These are phyloP conservation scores for Exophiala sideris DNA, from an alignment of 2,329 filamentous ascomycete species.

Conservation along the genomic window DNA sequence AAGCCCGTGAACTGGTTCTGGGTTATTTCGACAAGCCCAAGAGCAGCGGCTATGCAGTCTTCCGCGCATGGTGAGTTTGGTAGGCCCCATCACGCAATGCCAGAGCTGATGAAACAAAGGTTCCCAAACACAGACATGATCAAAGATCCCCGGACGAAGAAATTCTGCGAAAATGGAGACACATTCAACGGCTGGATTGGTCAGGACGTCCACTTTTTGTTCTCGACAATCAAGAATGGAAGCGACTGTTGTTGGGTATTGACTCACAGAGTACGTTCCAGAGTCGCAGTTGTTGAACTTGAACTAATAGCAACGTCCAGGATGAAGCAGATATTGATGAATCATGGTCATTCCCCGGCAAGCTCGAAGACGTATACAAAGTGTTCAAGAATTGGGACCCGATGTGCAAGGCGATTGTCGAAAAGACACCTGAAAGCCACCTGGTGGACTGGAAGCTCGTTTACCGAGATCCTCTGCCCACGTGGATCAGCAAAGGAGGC, in stretches of 20 bases:
- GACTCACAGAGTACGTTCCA: conserved; percentile 20
- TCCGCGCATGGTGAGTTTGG: conserved; percentile 29
- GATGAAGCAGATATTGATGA: conserved; percentile 53
- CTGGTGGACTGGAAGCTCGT: conserved; percentile 25
- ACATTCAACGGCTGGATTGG: conserved; percentile 33
- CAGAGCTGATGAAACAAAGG: conserved; percentile 4
- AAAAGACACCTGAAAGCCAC: conserved; percentile 25
- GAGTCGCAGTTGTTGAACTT: neutral
- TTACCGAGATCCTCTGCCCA: conserved; percentile 24
- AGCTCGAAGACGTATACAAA: conserved; percentile 49
- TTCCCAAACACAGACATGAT: conserved; percentile 33
- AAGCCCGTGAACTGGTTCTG: conserved; percentile 24
- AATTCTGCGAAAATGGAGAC: conserved; percentile 26
- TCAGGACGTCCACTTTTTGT: conserved; percentile 39
- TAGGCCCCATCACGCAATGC: conserved; percentile 46
- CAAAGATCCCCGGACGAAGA: conserved; percentile 20
- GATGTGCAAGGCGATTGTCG: conserved; percentile 30
- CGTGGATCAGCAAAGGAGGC: conserved; percentile 38
- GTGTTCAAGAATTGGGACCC: conserved; percentile 54
- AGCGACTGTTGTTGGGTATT: conserved; percentile 27
- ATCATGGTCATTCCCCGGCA: conserved; percentile 49
- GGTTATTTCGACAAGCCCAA: conserved; percentile 35
- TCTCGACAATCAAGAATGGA: conserved; percentile 26
- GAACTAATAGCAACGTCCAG: conserved; percentile 1
- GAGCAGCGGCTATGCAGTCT: conserved; percentile 31